A percentile compares a stretch with the other conserved stretches of the same genome.
Conservation (phyloP, 345 rosid genomes). For the Geranium rotundifolium region DNA sequence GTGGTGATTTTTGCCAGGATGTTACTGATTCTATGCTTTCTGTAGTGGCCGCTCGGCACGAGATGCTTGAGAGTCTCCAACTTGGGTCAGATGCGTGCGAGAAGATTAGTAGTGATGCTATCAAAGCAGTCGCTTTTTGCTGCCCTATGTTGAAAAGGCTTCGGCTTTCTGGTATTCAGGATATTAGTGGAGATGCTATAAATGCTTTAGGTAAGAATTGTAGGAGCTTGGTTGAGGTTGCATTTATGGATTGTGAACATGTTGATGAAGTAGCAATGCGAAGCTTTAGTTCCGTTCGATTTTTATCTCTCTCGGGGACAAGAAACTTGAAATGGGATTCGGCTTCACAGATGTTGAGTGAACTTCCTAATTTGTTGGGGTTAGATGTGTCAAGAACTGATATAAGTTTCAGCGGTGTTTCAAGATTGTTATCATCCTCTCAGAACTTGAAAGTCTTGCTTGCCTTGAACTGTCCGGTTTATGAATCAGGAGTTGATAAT, state of each 20-base stretch:
- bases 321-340: slow-evolving; percentile 63
- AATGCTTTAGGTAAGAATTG: slow-evolving; percentile 61
- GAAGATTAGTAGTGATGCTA: slow-evolving; percentile 69
- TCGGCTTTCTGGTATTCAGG: slow-evolving; percentile 62
- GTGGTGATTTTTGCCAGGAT: slow-evolving; percentile 73
- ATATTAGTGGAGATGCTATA: slow-evolving; percentile 59
- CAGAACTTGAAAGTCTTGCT: slow-evolving; percentile 61
- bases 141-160: slow-evolving; percentile 66
- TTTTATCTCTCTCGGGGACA: slow-evolving; percentile 76
- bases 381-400: slow-evolving; percentile 84
- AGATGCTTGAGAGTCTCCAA: slow-evolving; percentile 61
- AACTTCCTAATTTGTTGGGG: slow-evolving; percentile 50
- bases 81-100: slow-evolving; percentile 81
- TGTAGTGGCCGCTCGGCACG: slow-evolving; percentile 64
- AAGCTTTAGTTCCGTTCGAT: slow-evolving; percentile 39
- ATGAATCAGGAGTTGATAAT: slow-evolving; percentile 43
- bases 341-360: slow-evolving; percentile 51
- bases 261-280: slow-evolving; percentile 59
- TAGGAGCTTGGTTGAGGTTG: slow-evolving; percentile 47
- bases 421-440: slow-evolving; percentile 55
- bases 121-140: slow-evolving; percentile 54
- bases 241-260: slow-evolving; percentile 60
- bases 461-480: slow-evolving; percentile 55
- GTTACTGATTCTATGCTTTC: slow-evolving; percentile 71
- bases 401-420: slow-evolving; percentile 42